Conservation (phyloP, 2,329 filamentous ascomycete genomes). For the Alternaria angustiovoidea region DNA sequence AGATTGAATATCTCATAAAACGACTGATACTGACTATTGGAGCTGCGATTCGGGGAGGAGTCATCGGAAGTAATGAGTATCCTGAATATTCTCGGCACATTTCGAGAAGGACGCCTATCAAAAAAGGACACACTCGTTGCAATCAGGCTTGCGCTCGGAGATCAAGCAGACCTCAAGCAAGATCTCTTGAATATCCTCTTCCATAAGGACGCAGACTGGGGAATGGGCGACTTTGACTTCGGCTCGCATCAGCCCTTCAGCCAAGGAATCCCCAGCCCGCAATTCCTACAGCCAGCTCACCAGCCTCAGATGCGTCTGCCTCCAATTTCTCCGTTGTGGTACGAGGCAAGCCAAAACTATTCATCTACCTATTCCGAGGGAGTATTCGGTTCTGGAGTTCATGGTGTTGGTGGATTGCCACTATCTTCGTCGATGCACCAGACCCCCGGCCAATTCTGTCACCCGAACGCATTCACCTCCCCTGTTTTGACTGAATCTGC, state of each 20-base stretch:
- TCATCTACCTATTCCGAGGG: neutral
- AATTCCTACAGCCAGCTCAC: slow-evolving; percentile 36
- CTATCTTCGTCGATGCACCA: neutral
- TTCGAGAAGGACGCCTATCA: slow-evolving; percentile 23
- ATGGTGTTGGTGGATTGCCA: neutral
- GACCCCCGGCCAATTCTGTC: neutral
- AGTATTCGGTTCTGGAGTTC: neutral
- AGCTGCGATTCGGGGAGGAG: slow-evolving; percentile 36
- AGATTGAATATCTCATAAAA: neutral
- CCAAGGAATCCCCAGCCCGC: slow-evolving; percentile 17
- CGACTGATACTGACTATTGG: neutral
- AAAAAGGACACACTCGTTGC: slow-evolving; percentile 32
- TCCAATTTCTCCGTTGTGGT: slow-evolving; percentile 24
- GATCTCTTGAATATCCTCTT: slow-evolving; percentile 32
- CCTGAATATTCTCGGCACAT: slow-evolving; percentile 26
- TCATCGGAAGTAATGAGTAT: slow-evolving; percentile 29
- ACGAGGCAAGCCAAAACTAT: slow-evolving; percentile 3
- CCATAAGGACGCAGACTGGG: slow-evolving; percentile 36
- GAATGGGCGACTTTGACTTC: slow-evolving; percentile 35
- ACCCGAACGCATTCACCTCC: neutral
- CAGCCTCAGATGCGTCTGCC: slow-evolving; percentile 34
- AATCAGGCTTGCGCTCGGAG: slow-evolving; percentile 29
- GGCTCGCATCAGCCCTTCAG: slow-evolving; percentile 9
- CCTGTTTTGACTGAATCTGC: neutral
- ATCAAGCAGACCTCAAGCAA: slow-evolving; percentile 32